Conservation (phyloP, 2,329 filamentous ascomycete species). For the Cladosporium cucumerinum region DNA sequence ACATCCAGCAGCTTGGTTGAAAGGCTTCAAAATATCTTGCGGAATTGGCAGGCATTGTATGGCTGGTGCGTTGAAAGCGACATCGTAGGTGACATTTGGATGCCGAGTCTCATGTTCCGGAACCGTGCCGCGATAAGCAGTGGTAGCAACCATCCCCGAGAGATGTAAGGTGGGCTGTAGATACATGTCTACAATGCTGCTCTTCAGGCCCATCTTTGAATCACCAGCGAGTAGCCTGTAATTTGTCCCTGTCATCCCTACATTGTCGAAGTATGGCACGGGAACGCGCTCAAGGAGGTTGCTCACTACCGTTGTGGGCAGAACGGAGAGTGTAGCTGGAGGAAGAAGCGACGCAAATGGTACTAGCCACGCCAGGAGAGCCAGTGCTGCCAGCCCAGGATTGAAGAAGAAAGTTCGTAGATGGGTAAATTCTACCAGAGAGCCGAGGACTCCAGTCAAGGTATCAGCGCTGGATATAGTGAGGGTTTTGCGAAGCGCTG, state of each 20-base stretch:
- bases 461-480: neutral
- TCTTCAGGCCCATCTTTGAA: neutral
- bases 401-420: neutral
- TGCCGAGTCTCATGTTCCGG: neutral
- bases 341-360: conserved; percentile 3
- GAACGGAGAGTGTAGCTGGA: neutral
- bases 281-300: neutral
- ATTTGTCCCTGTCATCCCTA: neutral
- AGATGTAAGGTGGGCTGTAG: neutral
- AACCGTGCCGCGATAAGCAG: neutral
- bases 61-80: neutral
- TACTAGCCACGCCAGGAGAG: conserved; percentile 2
- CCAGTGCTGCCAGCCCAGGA: neutral
- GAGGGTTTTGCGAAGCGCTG: conserved; percentile 3
- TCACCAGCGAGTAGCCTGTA: neutral
- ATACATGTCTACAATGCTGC: neutral
- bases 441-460: neutral
- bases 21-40: neutral
- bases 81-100: conserved; percentile 1
- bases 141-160: neutral
- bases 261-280: neutral
- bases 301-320: neutral
- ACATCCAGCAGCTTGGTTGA: conserved; percentile 3
- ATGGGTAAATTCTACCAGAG: neutral
- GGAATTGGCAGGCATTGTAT: neutral